Evolutionary conservation across 2,329 filamentous ascomycete genomes (phyloP).

Genomic region (Neopestalotiopsis clavispora): DNA sequence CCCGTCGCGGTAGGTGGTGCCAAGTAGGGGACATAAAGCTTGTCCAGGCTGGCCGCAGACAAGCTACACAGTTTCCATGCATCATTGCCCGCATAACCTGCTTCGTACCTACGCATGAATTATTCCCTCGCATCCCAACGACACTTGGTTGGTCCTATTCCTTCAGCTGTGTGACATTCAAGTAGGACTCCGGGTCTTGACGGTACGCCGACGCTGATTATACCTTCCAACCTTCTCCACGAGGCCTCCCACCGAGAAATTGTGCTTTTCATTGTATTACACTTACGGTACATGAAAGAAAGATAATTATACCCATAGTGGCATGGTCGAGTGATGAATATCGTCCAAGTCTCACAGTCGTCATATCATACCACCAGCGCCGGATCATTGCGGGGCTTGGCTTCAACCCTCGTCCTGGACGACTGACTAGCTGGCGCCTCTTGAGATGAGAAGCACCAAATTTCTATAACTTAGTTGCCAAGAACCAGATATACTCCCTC

Average conservation of each 20-base stretch:
- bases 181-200: neutral
- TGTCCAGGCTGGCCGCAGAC: neutral
- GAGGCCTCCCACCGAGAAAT: neutral
- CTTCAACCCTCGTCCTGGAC: neutral
- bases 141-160: neutral
- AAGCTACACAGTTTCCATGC: neutral
- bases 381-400: neutral
- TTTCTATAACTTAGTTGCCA: neutral
- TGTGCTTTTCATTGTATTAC: neutral
- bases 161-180: neutral
- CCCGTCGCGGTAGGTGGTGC: neutral
- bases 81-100: neutral
- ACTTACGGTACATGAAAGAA: neutral
- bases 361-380: neutral
- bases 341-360: neutral
- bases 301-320: neutral
- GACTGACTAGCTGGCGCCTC: neutral
- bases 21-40: slow-evolving; percentile 1
- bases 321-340: neutral
- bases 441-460: neutral
- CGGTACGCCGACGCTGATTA: neutral
- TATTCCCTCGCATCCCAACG: neutral
- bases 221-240: neutral
- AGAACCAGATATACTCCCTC: neutral
- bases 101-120: neutral